Evolutionary conservation across 805 yeast species (phyloP).

Genomic region (Saccharomycopsis sp.): DNA sequence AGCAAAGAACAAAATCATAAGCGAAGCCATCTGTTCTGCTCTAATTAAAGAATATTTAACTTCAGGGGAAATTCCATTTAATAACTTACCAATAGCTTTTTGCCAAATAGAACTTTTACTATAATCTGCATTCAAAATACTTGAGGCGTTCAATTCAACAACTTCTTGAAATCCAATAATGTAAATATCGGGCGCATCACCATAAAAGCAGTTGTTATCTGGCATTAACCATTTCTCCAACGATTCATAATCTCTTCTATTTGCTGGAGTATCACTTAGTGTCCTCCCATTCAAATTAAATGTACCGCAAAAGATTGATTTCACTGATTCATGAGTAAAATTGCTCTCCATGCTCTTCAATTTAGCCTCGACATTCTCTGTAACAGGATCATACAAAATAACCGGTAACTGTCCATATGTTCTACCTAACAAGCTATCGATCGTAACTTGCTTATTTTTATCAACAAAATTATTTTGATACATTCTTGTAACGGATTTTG

Average conservation of each 20-base stretch:
- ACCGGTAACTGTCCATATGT: constrained; percentile 67
- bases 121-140: constrained; percentile 80
- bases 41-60: constrained; percentile 54
- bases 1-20: constrained; percentile 58
- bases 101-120: constrained; percentile 79
- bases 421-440: constrained; percentile 80
- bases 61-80: constrained; percentile 46
- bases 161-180: constrained; percentile 93
- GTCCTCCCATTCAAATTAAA: constrained; percentile 72
- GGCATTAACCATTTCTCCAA: constrained; percentile 71
- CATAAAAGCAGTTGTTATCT: constrained; percentile 33
- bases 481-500: constrained; percentile 90
- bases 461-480: constrained; percentile 95
- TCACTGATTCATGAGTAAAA: constrained; percentile 54
- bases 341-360: constrained; percentile 38
- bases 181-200: constrained; percentile 64
- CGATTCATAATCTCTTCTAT: constrained; percentile 9
- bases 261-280: constrained; percentile 29
- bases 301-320: constrained; percentile 73
- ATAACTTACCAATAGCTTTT: constrained; percentile 48
- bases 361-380: constrained; percentile 71
- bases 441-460: constrained; percentile 81
- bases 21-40: constrained; percentile 70
- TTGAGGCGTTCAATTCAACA: constrained; percentile 87
- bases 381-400: constrained; percentile 76